Percentiles rank a stretch among this genome's conserved stretches.
Conservation (phyloP, 306 rosid genomes). For the Malus domestica region DNA sequence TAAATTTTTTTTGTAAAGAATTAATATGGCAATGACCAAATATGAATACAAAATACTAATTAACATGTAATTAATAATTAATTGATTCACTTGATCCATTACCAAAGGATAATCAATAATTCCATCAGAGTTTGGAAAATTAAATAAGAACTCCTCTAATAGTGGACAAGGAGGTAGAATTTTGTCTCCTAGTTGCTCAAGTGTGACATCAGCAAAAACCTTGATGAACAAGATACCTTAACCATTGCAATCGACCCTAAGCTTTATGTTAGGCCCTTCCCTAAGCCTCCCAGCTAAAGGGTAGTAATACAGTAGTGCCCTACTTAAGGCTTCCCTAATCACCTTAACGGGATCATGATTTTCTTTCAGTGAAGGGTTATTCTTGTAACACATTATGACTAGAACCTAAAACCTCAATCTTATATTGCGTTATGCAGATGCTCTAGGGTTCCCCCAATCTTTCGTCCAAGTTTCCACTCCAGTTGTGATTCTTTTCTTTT, state of each 20-base stretch:
- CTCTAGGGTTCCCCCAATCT: too few relatives aligned
- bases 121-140: neutral
- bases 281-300: conserved; percentile 33
- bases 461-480: too few relatives aligned
- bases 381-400: neutral
- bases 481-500: too few relatives aligned
- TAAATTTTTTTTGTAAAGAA: neutral
- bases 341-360: neutral
- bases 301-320: conserved; percentile 21
- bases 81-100: conserved; percentile 10
- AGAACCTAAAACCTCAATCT: neutral
- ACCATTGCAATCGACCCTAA: conserved; percentile 21
- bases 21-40: too few relatives aligned
- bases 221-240: conserved; percentile 23
- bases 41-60: neutral
- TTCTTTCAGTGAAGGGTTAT: neutral
- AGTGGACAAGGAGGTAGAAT: conserved; percentile 16
- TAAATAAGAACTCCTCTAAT: conserved; percentile 15
- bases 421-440: too few relatives aligned
- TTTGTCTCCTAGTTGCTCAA: conserved; percentile 12
- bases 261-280: conserved; percentile 17
- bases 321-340: conserved; percentile 15
- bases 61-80: neutral
- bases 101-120: conserved; percentile 14
- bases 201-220: conserved; percentile 7